phyloP scores from a whole-genome alignment of 1,284 basidiomycete species.

The Trametes sp. region DNA sequence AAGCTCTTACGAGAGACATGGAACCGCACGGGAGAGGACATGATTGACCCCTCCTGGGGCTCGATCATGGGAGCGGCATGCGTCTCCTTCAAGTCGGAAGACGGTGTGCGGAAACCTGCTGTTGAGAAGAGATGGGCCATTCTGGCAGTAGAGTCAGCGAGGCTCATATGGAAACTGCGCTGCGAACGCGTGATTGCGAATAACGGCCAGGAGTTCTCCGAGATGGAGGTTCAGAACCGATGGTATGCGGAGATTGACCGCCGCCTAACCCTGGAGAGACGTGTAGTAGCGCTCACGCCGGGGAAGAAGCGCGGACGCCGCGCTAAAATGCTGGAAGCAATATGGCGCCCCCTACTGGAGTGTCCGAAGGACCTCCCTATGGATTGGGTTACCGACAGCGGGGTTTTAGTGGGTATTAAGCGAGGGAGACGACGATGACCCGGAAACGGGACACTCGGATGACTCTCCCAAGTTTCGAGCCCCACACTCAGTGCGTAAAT shows the following conservation, averaged over 20 bases:
- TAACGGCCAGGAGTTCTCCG: background rate
- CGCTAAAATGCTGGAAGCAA: background rate
- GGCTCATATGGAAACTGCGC: slow-evolving; percentile 44
- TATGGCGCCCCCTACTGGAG: slow-evolving; percentile 18
- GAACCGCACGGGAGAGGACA: slow-evolving; percentile 13
- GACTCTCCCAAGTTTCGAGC: slow-evolving; percentile 15
- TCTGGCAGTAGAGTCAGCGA: slow-evolving; percentile 38
- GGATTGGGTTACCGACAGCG: slow-evolving; percentile 12
- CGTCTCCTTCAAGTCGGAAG: slow-evolving; percentile 1
- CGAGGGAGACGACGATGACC: slow-evolving; percentile 8
- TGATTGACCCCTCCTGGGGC: slow-evolving; percentile 22
- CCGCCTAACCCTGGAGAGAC: slow-evolving; percentile 16
- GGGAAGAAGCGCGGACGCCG: background rate
- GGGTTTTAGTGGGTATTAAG: slow-evolving; percentile 39
- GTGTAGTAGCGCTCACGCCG: background rate
- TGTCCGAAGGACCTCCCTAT: slow-evolving; percentile 1
- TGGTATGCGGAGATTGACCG: slow-evolving; percentile 19
- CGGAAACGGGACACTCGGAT: background rate
- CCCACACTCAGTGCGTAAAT: slow-evolving; percentile 28
- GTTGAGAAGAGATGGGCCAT: slow-evolving; percentile 37
- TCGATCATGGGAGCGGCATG: slow-evolving; percentile 14
- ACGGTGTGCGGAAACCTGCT: background rate
- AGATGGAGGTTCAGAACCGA: slow-evolving; percentile 11
- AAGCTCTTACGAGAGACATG: slow-evolving; percentile 28
- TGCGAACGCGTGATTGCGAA: slow-evolving; percentile 35